Evolutionary conservation across 2,329 filamentous ascomycete genomes (phyloP).

Genomic region (Alternaria angustiovoidea): DNA sequence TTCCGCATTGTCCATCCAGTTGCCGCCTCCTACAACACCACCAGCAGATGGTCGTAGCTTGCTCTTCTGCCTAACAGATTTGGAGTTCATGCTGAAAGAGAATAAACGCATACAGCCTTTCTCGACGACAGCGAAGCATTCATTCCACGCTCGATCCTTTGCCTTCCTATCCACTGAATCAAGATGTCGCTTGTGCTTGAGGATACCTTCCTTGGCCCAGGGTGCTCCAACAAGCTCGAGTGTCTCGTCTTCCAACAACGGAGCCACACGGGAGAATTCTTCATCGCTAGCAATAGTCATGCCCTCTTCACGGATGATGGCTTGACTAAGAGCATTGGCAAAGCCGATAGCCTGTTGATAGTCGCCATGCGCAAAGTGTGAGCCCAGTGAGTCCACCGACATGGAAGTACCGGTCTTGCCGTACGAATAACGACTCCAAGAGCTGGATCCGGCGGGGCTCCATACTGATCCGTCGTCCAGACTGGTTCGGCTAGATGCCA

Average conservation of each 20-base stretch:
- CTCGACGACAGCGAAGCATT: slow-evolving; percentile 95
- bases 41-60: slow-evolving; percentile 65
- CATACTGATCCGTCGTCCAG: slow-evolving; percentile 92
- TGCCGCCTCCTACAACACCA: slow-evolving; percentile 87
- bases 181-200: slow-evolving; percentile 96
- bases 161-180: slow-evolving; percentile 90
- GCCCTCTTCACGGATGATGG: slow-evolving; percentile 90
- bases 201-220: slow-evolving; percentile 96
- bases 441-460: slow-evolving; percentile 91
- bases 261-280: slow-evolving; percentile 66
- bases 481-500: slow-evolving; percentile 91
- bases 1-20: slow-evolving; percentile 97
- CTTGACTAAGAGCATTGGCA: slow-evolving; percentile 93
- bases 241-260: slow-evolving; percentile 88
- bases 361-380: slow-evolving; percentile 76
- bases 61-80: slow-evolving; percentile 74
- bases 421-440: slow-evolving; percentile 93
- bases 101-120: slow-evolving; percentile 95
- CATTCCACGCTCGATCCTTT: slow-evolving; percentile 92
- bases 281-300: slow-evolving; percentile 63
- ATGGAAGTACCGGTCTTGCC: slow-evolving; percentile 90
- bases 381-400: slow-evolving; percentile 89
- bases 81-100: slow-evolving; percentile 81
- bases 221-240: slow-evolving; percentile 92
- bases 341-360: slow-evolving; percentile 98